These are phyloP conservation scores for Inonotus hispidus DNA, from an alignment of 1,284 basidiomycete species.

Conservation along the genomic window DNA sequence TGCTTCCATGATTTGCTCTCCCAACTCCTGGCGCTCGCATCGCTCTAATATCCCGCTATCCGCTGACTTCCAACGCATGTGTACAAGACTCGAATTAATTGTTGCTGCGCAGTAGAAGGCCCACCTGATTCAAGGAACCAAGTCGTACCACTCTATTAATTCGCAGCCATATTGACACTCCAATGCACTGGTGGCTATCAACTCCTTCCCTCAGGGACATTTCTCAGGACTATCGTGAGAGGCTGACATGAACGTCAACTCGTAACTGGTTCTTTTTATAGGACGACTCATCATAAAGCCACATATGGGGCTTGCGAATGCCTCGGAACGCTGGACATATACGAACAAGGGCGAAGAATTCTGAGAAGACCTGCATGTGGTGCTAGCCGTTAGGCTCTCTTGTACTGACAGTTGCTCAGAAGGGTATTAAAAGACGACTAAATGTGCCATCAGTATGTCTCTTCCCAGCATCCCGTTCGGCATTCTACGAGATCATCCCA, in stretches of 20 bases:
- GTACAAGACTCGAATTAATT: not conserved
- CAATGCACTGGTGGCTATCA: not conserved
- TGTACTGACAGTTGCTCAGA: too few species aligned
- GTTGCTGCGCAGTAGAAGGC: not conserved
- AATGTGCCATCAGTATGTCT: too few species aligned
- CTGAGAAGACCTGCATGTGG: not conserved
- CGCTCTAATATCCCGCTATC: not conserved
- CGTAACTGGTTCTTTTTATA: not conserved
- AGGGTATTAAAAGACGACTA: too few species aligned
- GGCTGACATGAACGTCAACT: not conserved
- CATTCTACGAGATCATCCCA: too few species aligned
- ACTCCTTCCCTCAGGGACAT: not conserved
- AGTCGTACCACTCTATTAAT: not conserved
- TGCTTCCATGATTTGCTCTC: not conserved
- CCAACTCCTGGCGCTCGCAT: not conserved
- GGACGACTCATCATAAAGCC: not conserved
- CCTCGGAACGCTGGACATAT: not conserved
- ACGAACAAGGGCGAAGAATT: not conserved
- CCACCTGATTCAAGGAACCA: not conserved
- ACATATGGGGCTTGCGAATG: not conserved
- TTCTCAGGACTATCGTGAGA: slow-evolving; percentile 10
- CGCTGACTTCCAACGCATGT: not conserved
- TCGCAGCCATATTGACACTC: slow-evolving; percentile 7
- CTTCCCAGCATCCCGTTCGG: too few species aligned
- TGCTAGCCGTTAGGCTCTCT: not conserved